phyloP scores from a whole-genome alignment of 805 yeast species.

The Candida alai region DNA sequence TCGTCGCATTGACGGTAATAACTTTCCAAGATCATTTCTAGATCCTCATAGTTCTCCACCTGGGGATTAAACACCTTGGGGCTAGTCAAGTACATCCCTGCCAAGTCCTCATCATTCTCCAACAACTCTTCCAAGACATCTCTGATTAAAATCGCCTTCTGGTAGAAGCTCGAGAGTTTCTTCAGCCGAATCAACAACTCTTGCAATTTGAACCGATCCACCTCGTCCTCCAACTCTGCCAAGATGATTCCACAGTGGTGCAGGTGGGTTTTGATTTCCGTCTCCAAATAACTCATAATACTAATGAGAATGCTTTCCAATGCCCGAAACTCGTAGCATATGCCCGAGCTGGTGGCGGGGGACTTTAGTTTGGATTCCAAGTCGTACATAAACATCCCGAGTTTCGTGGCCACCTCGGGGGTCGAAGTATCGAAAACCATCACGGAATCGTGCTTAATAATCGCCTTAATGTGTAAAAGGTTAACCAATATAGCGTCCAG shows the following conservation, averaged over 20 bases:
- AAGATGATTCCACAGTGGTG: conserved; percentile 59
- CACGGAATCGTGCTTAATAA: conserved; percentile 76
- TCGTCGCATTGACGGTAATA: conserved; percentile 92
- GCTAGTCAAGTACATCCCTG: conserved; percentile 70
- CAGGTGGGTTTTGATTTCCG: conserved; percentile 62
- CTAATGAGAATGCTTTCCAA: conserved; percentile 78
- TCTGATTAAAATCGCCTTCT: conserved; percentile 69
- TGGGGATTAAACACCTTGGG: conserved; percentile 18
- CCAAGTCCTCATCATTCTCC: conserved; percentile 83
- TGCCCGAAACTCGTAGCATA: conserved; percentile 70
- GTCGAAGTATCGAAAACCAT: conserved; percentile 77
- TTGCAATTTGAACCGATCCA: conserved; percentile 70
- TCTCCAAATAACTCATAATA: conserved; percentile 74
- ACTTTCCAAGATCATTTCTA: conserved; percentile 83
- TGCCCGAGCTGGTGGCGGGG: conserved; percentile 16
- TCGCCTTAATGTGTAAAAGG: conserved; percentile 82
- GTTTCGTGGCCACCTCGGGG: conserved; percentile 61
- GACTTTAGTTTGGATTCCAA: conserved; percentile 65
- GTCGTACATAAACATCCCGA: conserved; percentile 82
- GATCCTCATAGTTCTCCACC: conserved; percentile 54
- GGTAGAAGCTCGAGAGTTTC: conserved; percentile 66
- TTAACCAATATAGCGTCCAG: conserved; percentile 75
- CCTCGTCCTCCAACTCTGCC: conserved; percentile 70
- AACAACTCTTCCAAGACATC: conserved; percentile 79
- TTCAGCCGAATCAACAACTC: conserved; percentile 73